Percentiles rank a stretch among this genome's conserved stretches.
Conservation (phyloP, 768 basidiomycete genomes). For the Tylopilus rubrobrunneus region DNA sequence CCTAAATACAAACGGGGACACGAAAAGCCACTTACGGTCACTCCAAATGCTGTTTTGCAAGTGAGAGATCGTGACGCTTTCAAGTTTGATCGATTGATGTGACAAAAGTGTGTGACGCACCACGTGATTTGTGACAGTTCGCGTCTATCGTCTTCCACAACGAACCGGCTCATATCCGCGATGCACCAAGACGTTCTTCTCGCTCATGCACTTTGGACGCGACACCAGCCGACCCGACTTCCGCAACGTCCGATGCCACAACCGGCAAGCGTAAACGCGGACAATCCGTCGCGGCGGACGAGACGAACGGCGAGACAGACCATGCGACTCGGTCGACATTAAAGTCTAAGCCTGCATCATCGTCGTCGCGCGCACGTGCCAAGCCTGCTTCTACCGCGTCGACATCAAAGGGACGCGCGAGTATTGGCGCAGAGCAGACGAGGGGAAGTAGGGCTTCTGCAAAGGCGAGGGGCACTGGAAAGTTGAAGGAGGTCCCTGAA, state of each 20-base stretch:
- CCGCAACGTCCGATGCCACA: conserved; percentile 3
- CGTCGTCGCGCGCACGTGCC: conserved; percentile 8
- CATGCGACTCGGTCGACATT: not conserved
- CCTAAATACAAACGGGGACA: too few relatives aligned
- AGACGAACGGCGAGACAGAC: conserved; percentile 32
- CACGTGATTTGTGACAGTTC: conserved; percentile 17
- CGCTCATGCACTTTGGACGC: conserved; percentile 46
- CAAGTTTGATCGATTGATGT: too few relatives aligned
- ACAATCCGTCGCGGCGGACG: conserved; percentile 32
- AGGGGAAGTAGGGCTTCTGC: conserved; percentile 14
- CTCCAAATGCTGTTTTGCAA: too few relatives aligned
- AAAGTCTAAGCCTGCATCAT: conserved; percentile 17
- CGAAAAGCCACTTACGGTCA: too few relatives aligned
- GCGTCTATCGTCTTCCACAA: conserved; percentile 4
- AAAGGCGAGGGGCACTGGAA: conserved; percentile 27
- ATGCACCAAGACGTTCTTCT: conserved; percentile 74
- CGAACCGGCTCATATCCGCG: too few relatives aligned
- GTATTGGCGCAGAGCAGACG: conserved; percentile 5
- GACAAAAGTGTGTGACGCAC: too few relatives aligned
- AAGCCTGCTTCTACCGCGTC: conserved; percentile 32
- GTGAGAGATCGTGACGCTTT: too few relatives aligned
- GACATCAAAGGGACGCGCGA: conserved; percentile 20
- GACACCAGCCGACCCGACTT: conserved; percentile 23
- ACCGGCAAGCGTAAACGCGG: conserved; percentile 55
- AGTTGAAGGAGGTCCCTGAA: conserved; percentile 51